phyloP scores from a whole-genome alignment of 768 basidiomycete genomes.

The Tremella mesenterica region DNA sequence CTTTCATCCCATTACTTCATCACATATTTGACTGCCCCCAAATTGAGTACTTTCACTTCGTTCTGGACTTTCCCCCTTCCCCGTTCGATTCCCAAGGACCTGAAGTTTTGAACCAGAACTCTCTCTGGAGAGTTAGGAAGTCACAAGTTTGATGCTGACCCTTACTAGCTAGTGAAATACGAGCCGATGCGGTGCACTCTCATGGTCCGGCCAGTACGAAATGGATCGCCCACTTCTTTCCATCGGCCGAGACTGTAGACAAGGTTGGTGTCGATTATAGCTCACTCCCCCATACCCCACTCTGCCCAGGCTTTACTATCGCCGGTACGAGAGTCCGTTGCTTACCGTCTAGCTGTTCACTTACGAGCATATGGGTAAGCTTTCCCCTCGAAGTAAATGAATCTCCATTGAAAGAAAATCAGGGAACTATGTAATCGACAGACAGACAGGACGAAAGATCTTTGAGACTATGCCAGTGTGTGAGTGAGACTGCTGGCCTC shows the following conservation, averaged over 20 bases:
- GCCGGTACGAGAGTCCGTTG: not conserved
- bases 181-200: conserved; percentile 30
- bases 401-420: conserved; percentile 1
- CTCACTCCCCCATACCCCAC: too few relatives aligned
- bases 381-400: too few relatives aligned
- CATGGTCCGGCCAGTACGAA: conserved; percentile 19
- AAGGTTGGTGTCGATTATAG: conserved; percentile 20
- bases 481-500: conserved; percentile 28
- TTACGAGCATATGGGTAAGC: conserved; percentile 42
- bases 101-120: too few relatives aligned
- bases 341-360: conserved; percentile 37
- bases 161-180: conserved; percentile 18
- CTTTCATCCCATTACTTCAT: not conserved
- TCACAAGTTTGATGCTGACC: not conserved
- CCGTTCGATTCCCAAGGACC: too few relatives aligned
- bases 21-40: not conserved
- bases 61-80: too few relatives aligned
- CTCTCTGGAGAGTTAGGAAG: too few relatives aligned
- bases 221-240: conserved; percentile 36
- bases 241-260: conserved; percentile 36
- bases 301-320: too few relatives aligned
- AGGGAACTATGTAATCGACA: conserved; percentile 45
- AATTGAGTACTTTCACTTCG: too few relatives aligned
- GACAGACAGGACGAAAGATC: conserved; percentile 48
- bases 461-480: conserved; percentile 70